A percentile compares a stretch with the other conserved stretches of the same genome.
These are phyloP conservation scores for Spiraea crenata DNA, from an alignment of 331 rosid species.

Conservation along the genomic window DNA sequence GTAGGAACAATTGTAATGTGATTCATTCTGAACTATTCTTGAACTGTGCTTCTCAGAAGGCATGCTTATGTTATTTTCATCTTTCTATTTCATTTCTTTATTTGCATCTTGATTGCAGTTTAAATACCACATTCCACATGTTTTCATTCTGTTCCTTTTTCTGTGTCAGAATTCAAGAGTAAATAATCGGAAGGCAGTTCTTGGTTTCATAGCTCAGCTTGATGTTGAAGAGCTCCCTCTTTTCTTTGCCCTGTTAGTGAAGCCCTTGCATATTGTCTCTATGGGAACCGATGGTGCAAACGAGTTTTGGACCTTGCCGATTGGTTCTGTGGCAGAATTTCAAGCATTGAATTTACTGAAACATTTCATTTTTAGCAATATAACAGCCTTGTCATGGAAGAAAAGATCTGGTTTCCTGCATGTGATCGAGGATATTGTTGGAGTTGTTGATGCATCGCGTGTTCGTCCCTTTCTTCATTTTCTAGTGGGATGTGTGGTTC, in stretches of 20 bases:
- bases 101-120: not conserved
- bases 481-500: slow-evolving; percentile 78
- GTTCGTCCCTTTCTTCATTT: slow-evolving; percentile 75
- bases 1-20: slow-evolving; percentile 28
- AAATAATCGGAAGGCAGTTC: slow-evolving; percentile 80
- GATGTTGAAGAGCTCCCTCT: slow-evolving; percentile 81
- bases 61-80: too few species aligned
- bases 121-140: not conserved
- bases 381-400: slow-evolving; percentile 65
- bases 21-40: slow-evolving; percentile 1
- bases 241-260: slow-evolving; percentile 76
- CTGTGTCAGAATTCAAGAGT: slow-evolving; percentile 70
- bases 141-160: slow-evolving; percentile 1
- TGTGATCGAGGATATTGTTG: slow-evolving; percentile 80
- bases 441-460: slow-evolving; percentile 77
- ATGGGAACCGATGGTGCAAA: slow-evolving; percentile 53
- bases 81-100: not conserved
- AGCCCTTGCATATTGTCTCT: slow-evolving; percentile 65
- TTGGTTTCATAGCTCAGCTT: slow-evolving; percentile 72
- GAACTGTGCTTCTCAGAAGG: not conserved
- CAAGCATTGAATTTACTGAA: slow-evolving; percentile 50
- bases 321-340: slow-evolving; percentile 42
- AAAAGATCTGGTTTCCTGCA: slow-evolving; percentile 83
- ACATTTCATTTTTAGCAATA: slow-evolving; percentile 59
- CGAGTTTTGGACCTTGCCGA: slow-evolving; percentile 59